These are phyloP conservation scores for Boletus rex-veris DNA, from an alignment of 768 basidiomycete species.

Conservation along the genomic window DNA sequence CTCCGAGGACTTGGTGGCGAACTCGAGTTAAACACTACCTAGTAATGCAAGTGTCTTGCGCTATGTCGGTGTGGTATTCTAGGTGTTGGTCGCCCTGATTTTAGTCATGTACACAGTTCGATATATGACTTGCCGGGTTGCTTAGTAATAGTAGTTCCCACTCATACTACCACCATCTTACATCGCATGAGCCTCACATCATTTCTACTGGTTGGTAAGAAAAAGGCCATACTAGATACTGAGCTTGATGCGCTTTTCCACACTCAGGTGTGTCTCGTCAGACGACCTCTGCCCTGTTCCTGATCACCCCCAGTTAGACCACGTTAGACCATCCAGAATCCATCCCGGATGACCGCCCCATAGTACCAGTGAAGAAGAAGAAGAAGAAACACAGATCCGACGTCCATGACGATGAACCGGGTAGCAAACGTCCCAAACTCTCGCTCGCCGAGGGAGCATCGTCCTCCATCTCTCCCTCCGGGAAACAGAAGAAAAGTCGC, in stretches of 20 bases:
- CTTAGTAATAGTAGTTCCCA: constrained; percentile 9
- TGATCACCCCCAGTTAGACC: constrained; percentile 9
- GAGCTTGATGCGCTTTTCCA: constrained; percentile 66
- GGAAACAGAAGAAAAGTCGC: constrained; percentile 15
- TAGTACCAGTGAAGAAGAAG: constrained; percentile 3
- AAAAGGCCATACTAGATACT: constrained; percentile 43
- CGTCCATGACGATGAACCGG: constrained; percentile 12
- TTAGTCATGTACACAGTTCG: not conserved
- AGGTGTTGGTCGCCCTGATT: no score
- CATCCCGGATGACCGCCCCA: constrained; percentile 1
- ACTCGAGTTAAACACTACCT: no score
- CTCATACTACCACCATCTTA: not conserved
- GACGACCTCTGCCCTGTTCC: not conserved
- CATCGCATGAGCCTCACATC: constrained; percentile 53
- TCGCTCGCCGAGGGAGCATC: not conserved
- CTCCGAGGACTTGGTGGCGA: no score
- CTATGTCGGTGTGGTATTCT: no score
- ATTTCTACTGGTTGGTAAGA: constrained; percentile 44
- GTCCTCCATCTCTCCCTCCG: constrained; percentile 20
- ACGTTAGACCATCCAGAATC: not conserved
- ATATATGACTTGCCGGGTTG: not conserved
- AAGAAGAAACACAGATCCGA: constrained; percentile 14
- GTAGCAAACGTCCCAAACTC: constrained; percentile 17
- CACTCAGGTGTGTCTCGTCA: constrained; percentile 41
- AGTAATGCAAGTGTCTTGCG: no score